These are phyloP conservation scores for Hawksworthiomyces lignivorus DNA, from an alignment of 2,329 filamentous ascomycete genomes.

Conservation along the genomic window DNA sequence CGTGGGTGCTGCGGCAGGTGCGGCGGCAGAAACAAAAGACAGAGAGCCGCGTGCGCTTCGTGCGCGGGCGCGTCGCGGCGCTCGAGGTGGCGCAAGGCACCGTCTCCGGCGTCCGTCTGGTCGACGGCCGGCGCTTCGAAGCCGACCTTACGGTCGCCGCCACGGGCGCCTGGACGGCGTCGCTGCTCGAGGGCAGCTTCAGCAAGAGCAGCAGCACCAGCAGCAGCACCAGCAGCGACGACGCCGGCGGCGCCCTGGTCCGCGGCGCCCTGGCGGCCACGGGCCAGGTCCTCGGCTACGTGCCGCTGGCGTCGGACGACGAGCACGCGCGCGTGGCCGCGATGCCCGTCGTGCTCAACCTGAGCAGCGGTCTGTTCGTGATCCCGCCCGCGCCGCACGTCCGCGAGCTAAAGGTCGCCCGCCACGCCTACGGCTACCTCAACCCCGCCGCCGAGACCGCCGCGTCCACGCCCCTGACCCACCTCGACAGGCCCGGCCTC, in stretches of 20 bases:
- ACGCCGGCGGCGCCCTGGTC: constrained; percentile 29
- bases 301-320: constrained; percentile 56
- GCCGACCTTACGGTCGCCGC: constrained; percentile 69
- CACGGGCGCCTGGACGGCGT: constrained; percentile 78
- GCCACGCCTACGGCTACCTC: constrained; percentile 62
- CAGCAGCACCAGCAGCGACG: background rate
- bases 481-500: constrained; percentile 39
- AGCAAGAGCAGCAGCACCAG: background rate
- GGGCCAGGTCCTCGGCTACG: constrained; percentile 72
- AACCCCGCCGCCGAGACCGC: constrained; percentile 38
- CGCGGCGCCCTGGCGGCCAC: constrained; percentile 66
- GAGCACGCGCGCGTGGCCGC: constrained; percentile 59
- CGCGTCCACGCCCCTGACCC: constrained; percentile 35
- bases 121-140: constrained; percentile 27
- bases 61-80: constrained; percentile 40
- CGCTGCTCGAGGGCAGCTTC: constrained; percentile 19
- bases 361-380: constrained; percentile 64
- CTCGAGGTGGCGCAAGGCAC: constrained; percentile 25
- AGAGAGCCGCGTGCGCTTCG: constrained; percentile 48
- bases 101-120: constrained; percentile 46
- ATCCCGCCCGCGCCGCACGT: constrained; percentile 53
- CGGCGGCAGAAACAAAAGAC: constrained; percentile 30
- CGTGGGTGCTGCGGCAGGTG: constrained; percentile 50
- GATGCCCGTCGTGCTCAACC: constrained; percentile 66
- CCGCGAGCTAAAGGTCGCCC: constrained; percentile 58